Evolutionary conservation across 257 asterid genomes (phyloP).

Genomic region (Gynochthodes officinalis): DNA sequence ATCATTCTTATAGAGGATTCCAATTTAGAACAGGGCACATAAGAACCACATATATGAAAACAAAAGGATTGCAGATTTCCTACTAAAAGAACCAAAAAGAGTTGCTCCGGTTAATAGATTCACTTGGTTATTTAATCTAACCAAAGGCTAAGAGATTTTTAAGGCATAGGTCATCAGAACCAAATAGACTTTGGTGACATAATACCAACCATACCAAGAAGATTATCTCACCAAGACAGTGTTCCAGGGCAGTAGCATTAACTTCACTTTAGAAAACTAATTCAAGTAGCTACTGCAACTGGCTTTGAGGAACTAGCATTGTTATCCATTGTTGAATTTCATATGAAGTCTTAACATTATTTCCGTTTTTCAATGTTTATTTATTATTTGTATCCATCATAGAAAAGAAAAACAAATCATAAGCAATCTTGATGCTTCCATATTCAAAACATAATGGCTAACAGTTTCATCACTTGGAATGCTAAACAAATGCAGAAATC

Average conservation of each 20-base stretch:
- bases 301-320: not conserved
- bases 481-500: not conserved
- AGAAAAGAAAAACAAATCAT: not conserved
- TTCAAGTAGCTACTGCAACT: not conserved
- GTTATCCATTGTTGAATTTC: not conserved
- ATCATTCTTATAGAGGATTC: not conserved
- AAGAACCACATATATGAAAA: not conserved
- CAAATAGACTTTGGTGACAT: not conserved
- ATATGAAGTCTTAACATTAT: not conserved
- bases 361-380: not conserved
- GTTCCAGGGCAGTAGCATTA: not conserved
- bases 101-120: not conserved
- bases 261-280: not conserved
- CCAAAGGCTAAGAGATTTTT: not conserved
- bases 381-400: not conserved
- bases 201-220: too few relatives aligned
- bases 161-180: not conserved
- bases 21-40: not conserved
- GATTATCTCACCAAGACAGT: too few relatives aligned
- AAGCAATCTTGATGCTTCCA: not conserved
- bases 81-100: not conserved
- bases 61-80: not conserved
- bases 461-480: not conserved
- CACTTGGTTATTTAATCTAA: not conserved
- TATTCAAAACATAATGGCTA: not conserved